Percentiles rank a stretch among this genome's conserved stretches.
Evolutionary conservation across 345 rosid species (phyloP).

Genomic region (Syzygium aromaticum): DNA sequence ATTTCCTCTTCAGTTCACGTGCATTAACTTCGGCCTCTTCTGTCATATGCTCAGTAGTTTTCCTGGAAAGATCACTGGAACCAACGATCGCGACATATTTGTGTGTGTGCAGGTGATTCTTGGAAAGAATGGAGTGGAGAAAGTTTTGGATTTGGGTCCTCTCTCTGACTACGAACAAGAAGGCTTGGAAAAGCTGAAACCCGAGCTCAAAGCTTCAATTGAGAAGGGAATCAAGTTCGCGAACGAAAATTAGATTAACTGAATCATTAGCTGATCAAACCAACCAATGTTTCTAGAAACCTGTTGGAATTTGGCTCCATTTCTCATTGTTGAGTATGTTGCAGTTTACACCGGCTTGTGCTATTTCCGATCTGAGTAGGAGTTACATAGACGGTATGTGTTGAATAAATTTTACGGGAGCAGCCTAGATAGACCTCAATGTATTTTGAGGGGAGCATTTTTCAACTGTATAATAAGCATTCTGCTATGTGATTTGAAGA

Average conservation of each 20-base stretch:
- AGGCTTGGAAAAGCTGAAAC: slow-evolving; percentile 33
- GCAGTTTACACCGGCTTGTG: background rate
- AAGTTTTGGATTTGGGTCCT: slow-evolving; percentile 29
- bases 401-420: background rate
- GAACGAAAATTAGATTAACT: background rate
- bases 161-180: slow-evolving; percentile 31
- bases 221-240: slow-evolving; percentile 45
- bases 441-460: background rate
- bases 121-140: slow-evolving; percentile 65
- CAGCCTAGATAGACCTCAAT: background rate
- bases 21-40: background rate
- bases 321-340: background rate
- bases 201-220: slow-evolving; percentile 33
- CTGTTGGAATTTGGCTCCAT: background rate
- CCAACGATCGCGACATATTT: background rate
- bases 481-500: background rate
- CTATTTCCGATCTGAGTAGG: background rate
- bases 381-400: background rate
- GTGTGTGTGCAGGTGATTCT: slow-evolving; percentile 50
- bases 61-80: background rate
- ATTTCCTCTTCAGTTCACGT: background rate
- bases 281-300: background rate
- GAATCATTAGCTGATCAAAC: background rate
- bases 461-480: background rate
- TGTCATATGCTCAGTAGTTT: background rate